A percentile compares a stretch with the other conserved stretches of the same genome.
phyloP scores from a whole-genome alignment of 2,329 filamentous ascomycete genomes.

The Colletotrichum costaricense region DNA sequence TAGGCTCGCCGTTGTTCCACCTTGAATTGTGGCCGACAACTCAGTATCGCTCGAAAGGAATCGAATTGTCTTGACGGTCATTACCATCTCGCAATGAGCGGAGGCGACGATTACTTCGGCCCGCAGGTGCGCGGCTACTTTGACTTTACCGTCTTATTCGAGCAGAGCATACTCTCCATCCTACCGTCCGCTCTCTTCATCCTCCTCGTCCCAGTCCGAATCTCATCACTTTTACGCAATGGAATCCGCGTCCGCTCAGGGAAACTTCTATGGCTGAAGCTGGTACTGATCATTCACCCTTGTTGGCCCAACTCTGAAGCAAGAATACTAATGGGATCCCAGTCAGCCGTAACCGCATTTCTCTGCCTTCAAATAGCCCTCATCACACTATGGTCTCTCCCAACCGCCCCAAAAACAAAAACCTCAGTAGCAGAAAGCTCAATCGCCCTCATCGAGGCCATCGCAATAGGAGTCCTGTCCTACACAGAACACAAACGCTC shows the following conservation, averaged over 20 bases:
- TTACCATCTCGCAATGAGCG: slow-evolving; percentile 14
- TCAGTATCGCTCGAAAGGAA: not conserved
- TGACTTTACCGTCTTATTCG: slow-evolving; percentile 46
- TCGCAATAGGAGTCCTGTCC: slow-evolving; percentile 45
- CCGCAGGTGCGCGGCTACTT: slow-evolving; percentile 40
- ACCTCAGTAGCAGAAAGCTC: slow-evolving; percentile 44
- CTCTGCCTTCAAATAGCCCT: slow-evolving; percentile 40
- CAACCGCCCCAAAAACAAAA: slow-evolving; percentile 38
- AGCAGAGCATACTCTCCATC: slow-evolving; percentile 45
- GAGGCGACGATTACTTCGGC: slow-evolving; percentile 39
- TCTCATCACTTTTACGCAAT: slow-evolving; percentile 32
- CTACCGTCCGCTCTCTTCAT: slow-evolving; percentile 42
- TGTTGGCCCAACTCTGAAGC: too few relatives aligned
- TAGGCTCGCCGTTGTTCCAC: not conserved
- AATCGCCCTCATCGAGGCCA: slow-evolving; percentile 43
- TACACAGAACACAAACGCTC: slow-evolving; percentile 49
- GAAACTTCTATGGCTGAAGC: slow-evolving; percentile 38
- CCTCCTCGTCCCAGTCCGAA: slow-evolving; percentile 37
- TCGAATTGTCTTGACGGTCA: not conserved
- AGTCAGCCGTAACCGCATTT: slow-evolving; percentile 34
- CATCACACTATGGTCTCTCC: slow-evolving; percentile 41
- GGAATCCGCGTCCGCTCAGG: slow-evolving; percentile 9
- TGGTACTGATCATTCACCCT: slow-evolving; percentile 25
- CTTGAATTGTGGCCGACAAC: too few relatives aligned
- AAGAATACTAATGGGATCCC: slow-evolving; percentile 1